Evolutionary conservation across 805 yeast species (phyloP).

Genomic region (Wickerhamiella lipophila): DNA sequence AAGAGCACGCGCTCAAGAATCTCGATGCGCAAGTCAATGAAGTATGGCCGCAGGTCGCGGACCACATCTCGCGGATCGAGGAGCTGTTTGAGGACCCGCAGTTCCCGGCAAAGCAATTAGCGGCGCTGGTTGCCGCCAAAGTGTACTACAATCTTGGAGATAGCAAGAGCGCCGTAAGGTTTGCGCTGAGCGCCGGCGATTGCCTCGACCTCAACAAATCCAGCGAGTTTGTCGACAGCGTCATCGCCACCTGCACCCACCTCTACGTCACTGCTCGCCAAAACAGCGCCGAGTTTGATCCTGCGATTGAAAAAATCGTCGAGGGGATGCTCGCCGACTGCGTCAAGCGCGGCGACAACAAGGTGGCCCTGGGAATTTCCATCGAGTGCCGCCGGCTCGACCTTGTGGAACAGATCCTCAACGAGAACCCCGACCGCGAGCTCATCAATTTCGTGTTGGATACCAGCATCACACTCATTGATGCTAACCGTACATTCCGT

Average conservation of each 20-base stretch:
- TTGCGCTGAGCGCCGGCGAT: slow-evolving; percentile 72
- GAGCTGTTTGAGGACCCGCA: slow-evolving; percentile 75
- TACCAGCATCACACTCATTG: slow-evolving; percentile 48
- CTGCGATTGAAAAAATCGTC: slow-evolving; percentile 54
- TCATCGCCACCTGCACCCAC: slow-evolving; percentile 85
- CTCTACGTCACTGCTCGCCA: slow-evolving; percentile 60
- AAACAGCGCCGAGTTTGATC: slow-evolving; percentile 36
- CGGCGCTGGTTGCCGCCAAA: slow-evolving; percentile 86
- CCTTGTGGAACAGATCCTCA: slow-evolving; percentile 50
- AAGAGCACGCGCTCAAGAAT: slow-evolving; percentile 72
- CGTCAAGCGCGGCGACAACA: slow-evolving; percentile 53
- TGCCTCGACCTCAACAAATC: slow-evolving; percentile 62
- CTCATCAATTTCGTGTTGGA: slow-evolving; percentile 53
- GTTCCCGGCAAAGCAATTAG: slow-evolving; percentile 66
- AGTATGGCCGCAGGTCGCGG: slow-evolving; percentile 95
- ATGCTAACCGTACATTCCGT: slow-evolving; percentile 50
- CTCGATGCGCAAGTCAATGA: slow-evolving; percentile 75
- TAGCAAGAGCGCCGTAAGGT: slow-evolving; percentile 78
- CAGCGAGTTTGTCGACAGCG: slow-evolving; percentile 84
- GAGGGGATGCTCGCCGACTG: slow-evolving; percentile 82
- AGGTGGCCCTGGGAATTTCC: slow-evolving; percentile 80
- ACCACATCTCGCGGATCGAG: slow-evolving; percentile 75
- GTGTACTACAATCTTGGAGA: slow-evolving; percentile 88
- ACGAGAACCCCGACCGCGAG: slow-evolving; percentile 24
- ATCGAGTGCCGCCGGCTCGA: slow-evolving; percentile 81